These are phyloP conservation scores for Fusarium torreyae DNA, from an alignment of 2,329 filamentous ascomycete genomes.

Conservation along the genomic window DNA sequence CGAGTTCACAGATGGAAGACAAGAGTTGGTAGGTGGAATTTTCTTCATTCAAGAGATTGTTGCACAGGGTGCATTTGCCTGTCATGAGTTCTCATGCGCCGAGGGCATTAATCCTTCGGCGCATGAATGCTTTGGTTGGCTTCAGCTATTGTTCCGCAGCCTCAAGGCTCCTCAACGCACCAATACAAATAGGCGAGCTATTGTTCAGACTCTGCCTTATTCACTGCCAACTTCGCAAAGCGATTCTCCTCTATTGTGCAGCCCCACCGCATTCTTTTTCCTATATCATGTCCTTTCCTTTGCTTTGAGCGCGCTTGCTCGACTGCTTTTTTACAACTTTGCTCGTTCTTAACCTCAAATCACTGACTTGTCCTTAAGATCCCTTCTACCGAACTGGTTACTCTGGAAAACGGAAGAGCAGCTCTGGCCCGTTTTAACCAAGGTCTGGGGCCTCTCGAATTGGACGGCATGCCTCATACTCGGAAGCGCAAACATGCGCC, in stretches of 20 bases:
- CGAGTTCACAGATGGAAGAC: constrained; percentile 64
- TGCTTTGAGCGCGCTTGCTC: neutral
- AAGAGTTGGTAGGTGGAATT: constrained; percentile 60
- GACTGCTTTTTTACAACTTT: neutral
- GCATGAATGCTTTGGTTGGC: neutral
- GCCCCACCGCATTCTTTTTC: constrained; percentile 24
- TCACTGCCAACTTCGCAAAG: constrained; percentile 40
- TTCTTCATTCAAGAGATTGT: constrained; percentile 1
- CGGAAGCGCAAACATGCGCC: constrained; percentile 54
- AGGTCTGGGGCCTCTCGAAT: constrained; percentile 23
- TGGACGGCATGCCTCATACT: constrained; percentile 31
- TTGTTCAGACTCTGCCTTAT: constrained; percentile 30
- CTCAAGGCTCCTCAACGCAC: neutral
- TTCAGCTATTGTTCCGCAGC: constrained; percentile 12
- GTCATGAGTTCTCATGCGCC: neutral
- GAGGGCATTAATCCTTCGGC: constrained; percentile 1
- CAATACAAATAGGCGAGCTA: constrained; percentile 16
- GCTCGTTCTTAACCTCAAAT: neutral
- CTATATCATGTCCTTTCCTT: constrained; percentile 12
- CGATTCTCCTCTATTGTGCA: constrained; percentile 28
- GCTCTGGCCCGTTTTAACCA: constrained; percentile 49
- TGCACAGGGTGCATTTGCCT: neutral
- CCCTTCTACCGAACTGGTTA: constrained; percentile 50
- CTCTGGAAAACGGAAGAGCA: constrained; percentile 53
- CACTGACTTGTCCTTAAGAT: constrained; percentile 51